A percentile compares a stretch with the other conserved stretches of the same genome.
Evolutionary conservation across 345 rosid species (phyloP).

Genomic region (Trapa incisa): DNA sequence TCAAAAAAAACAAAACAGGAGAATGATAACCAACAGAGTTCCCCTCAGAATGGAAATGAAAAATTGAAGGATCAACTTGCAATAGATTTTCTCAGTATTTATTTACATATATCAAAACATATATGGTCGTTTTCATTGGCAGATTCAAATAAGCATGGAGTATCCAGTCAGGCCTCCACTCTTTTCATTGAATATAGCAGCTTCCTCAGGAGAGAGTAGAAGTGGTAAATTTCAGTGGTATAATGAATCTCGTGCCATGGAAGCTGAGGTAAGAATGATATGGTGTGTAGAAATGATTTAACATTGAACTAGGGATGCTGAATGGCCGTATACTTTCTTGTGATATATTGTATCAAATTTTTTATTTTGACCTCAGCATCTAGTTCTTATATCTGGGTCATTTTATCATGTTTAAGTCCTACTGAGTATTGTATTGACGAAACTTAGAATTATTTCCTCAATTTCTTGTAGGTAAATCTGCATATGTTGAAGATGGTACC

Average conservation of each 20-base stretch:
- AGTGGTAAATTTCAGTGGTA: slow-evolving; percentile 32
- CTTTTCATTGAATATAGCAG: slow-evolving; percentile 41
- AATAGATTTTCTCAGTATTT: background rate
- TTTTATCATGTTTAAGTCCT: background rate
- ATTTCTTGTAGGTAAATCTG: slow-evolving; percentile 54
- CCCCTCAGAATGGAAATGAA: background rate
- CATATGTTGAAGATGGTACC: slow-evolving; percentile 60
- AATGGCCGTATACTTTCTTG: background rate
- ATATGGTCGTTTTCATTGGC: slow-evolving; percentile 11
- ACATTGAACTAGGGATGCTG: background rate
- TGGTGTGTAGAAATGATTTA: background rate
- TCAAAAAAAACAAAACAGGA: no score
- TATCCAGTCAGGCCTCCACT: slow-evolving; percentile 84
- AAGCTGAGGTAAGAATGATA: slow-evolving; percentile 58
- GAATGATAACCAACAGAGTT: no score
- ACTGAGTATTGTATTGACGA: background rate
- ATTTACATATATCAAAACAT: background rate
- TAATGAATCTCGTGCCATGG: slow-evolving; percentile 77
- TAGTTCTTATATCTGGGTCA: background rate
- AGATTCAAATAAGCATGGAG: slow-evolving; percentile 71
- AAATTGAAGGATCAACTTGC: background rate
- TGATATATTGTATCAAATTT: no score
- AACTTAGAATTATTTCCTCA: background rate
- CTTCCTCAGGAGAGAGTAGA: slow-evolving; percentile 20
- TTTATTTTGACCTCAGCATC: background rate